These are phyloP conservation scores for Paraglomus brasilianum DNA, from an alignment of 192 early-diverging fungal genomes.

Conservation along the genomic window DNA sequence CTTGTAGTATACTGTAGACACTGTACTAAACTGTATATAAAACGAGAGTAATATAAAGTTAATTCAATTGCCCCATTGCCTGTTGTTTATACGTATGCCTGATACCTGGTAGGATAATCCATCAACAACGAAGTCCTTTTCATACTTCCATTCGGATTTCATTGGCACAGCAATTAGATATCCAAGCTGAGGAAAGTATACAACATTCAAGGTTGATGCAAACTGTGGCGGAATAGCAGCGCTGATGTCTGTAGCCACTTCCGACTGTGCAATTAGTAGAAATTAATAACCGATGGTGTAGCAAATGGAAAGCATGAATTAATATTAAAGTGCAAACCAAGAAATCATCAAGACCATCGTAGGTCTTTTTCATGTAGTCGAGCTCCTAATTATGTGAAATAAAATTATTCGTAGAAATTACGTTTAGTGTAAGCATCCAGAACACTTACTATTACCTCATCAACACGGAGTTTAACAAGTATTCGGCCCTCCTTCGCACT, in stretches of 20 bases:
- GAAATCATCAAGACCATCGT: constrained; percentile 64
- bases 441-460: constrained; percentile 32
- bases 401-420: constrained; percentile 31
- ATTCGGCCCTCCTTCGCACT: constrained; percentile 56
- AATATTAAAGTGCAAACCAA: constrained; percentile 45
- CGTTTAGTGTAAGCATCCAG: not conserved
- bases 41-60: not conserved
- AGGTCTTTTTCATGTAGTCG: constrained; percentile 66
- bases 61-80: no score
- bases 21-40: constrained; percentile 62
- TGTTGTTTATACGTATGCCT: no score
- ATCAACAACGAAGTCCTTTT: constrained; percentile 45
- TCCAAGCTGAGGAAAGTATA: constrained; percentile 82
- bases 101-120: constrained; percentile 60
- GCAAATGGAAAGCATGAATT: not conserved
- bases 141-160: constrained; percentile 44
- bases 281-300: not conserved
- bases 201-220: constrained; percentile 58
- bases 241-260: constrained; percentile 60
- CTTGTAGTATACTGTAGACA: constrained; percentile 69
- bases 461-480: constrained; percentile 56
- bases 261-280: constrained; percentile 43
- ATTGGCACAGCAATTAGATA: constrained; percentile 71
- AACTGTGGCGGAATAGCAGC: constrained; percentile 51
- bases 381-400: constrained; percentile 43